Evolutionary conservation across 805 yeast genomes (phyloP).

Genomic region (Kluyveromyces siamensis): DNA sequence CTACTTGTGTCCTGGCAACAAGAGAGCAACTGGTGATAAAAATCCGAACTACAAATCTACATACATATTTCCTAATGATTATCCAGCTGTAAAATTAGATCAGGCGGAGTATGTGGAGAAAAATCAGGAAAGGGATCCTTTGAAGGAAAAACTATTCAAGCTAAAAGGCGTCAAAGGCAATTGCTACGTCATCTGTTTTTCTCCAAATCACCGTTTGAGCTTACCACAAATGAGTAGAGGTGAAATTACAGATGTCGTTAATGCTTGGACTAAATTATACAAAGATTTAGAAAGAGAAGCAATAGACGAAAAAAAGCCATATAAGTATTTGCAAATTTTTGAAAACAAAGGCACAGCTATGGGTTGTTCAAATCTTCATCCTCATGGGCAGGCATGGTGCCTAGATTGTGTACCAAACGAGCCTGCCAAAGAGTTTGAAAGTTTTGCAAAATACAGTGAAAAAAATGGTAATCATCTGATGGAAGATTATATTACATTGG

Average conservation of each 20-base stretch:
- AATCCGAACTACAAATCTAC: slow-evolving; percentile 53
- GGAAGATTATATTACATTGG: slow-evolving; percentile 53
- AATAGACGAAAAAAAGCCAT: slow-evolving; percentile 33
- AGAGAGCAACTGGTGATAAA: slow-evolving; percentile 48
- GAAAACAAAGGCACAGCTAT: slow-evolving; percentile 73
- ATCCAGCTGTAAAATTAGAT: slow-evolving; percentile 54
- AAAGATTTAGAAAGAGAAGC: slow-evolving; percentile 33
- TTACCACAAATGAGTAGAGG: slow-evolving; percentile 47
- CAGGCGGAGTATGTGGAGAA: slow-evolving; percentile 37
- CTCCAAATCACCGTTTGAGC: slow-evolving; percentile 60
- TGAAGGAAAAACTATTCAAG: slow-evolving; percentile 39
- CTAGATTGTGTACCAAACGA: slow-evolving; percentile 57
- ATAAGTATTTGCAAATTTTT: slow-evolving; percentile 57
- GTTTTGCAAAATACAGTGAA: slow-evolving; percentile 40
- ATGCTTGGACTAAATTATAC: slow-evolving; percentile 53
- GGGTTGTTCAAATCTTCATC: slow-evolving; percentile 80
- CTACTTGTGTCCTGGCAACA: slow-evolving; percentile 65
- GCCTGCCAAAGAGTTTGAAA: slow-evolving; percentile 46
- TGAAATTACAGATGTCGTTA: slow-evolving; percentile 41
- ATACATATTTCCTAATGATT: slow-evolving; percentile 58
- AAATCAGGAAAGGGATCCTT: slow-evolving; percentile 11
- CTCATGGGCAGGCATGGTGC: slow-evolving; percentile 81
- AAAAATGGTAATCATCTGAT: slow-evolving; percentile 41
- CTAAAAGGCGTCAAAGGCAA: slow-evolving; percentile 56
- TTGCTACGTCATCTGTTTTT: slow-evolving; percentile 64